Base-by-base conservation (phyloP, 768 basidiomycete genomes). In the Boletus subcaerulescens region DNA sequence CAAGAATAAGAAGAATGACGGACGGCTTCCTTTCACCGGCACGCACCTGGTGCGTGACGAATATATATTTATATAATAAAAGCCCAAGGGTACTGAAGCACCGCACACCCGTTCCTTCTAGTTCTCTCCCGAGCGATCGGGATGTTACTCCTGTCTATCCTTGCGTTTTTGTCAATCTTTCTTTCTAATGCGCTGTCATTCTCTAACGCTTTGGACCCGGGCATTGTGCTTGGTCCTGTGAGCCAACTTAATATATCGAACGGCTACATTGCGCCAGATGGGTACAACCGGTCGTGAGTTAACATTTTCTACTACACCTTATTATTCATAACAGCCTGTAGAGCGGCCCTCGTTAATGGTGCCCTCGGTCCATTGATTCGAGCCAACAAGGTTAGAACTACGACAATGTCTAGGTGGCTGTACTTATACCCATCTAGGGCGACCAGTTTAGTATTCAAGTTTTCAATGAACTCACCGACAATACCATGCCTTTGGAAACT, bases 401-500 rank as follows among this genome's bases (percentile, higher is more conserved):
- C 18, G 9, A 43, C 3, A 18, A 15, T 22, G 10, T 29, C 33
- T 20, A 22, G 1, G 29, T 14, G n/a, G 22, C n/a, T 2, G 15
- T 29, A 10, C 46, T 53, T 4, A 48, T 8, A 5, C 32, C 9
- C 36, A 13, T n/a, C 12, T 22, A 55, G 53, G 15, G 15, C 2
- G 42, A 55, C 4, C 6, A 20, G 5, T 55, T 55, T 6, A 10
- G 14, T 13, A 45, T 55, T 15, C 24, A 22, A 32, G 35, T 55
- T 18, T 5, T 49, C 1, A 39, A 55, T 15, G n/a, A n/a, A 33
- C 53, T 55, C 29, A 74, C 68, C 0, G 77, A 83, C 46, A 53
- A 58, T 5, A 71, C 75, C 5, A 83, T 84, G 80, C 58, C 75
- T 38, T 70, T 74, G 48, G 69, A 70, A 14, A 84, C 83, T 5